phyloP scores from a whole-genome alignment of 441 rosid species.

The Eutrema salsugineum region DNA sequence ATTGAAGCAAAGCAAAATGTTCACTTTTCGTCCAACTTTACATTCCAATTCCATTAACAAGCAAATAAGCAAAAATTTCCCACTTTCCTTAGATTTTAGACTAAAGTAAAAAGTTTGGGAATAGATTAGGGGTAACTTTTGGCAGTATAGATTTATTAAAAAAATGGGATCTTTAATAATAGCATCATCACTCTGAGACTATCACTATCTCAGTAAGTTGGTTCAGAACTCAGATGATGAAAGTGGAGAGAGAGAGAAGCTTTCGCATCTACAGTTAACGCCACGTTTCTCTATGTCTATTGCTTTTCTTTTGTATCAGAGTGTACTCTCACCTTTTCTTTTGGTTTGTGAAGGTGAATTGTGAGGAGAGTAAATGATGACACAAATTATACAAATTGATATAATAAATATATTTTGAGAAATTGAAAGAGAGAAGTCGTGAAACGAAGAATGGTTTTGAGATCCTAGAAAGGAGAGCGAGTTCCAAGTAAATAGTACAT shows the following conservation, averaged over 20 bases:
- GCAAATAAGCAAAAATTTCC: constrained; percentile 23
- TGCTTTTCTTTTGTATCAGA: constrained; percentile 29
- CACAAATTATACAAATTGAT: background rate
- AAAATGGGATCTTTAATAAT: constrained; percentile 19
- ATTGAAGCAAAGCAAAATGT: constrained; percentile 26
- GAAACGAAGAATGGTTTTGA: constrained; percentile 25
- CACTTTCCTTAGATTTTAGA: constrained; percentile 23
- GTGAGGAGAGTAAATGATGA: constrained; percentile 23
- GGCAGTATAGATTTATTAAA: constrained; percentile 7
- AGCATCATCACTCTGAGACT: constrained; percentile 36
- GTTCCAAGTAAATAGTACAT: constrained; percentile 32
- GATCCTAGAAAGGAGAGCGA: constrained; percentile 33
- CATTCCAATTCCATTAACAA: constrained; percentile 12
- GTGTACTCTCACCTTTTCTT: constrained; percentile 15
- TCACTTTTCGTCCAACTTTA: constrained; percentile 24
- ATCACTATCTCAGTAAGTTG: constrained; percentile 35
- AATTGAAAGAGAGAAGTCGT: constrained; percentile 26
- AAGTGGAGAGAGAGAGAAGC: constrained; percentile 30
- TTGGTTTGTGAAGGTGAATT: constrained; percentile 8
- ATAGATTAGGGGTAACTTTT: constrained; percentile 23
- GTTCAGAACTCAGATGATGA: constrained; percentile 28
- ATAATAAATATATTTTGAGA: background rate
- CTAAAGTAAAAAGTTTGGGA: constrained; percentile 24
- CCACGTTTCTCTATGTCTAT: constrained; percentile 34
- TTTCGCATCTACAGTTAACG: constrained; percentile 37